These are phyloP conservation scores for Chrysanthemum makinoi DNA, from an alignment of 129 eudicot genomes.

Conservation along the genomic window DNA sequence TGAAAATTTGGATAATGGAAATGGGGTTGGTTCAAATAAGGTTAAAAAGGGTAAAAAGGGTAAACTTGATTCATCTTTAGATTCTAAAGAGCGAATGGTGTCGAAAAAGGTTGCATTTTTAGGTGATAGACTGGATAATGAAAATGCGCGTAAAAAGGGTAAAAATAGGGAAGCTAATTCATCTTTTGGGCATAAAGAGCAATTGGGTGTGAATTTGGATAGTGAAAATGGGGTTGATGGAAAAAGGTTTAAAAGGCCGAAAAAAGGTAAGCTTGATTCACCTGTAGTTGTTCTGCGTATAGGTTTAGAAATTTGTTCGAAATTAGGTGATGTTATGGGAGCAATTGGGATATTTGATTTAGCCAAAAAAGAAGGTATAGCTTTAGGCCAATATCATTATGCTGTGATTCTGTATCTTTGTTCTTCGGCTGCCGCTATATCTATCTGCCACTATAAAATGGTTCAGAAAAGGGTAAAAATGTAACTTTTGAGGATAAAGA, in stretches of 20 bases:
- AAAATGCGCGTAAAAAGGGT: neutral
- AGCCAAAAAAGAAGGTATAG: constrained; percentile 68
- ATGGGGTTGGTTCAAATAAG: neutral
- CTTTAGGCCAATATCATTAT: constrained; percentile 68
- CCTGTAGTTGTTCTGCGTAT: constrained; percentile 47
- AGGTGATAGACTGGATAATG: constrained; percentile 21
- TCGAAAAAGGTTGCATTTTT: constrained; percentile 20
- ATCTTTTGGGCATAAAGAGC: neutral
- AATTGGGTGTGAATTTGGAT: constrained; percentile 9
- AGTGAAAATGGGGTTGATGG: neutral
- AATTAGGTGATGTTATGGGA: constrained; percentile 76
- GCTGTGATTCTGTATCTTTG: constrained; percentile 80
- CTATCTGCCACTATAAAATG: too few species aligned
- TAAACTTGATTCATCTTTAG: neutral
- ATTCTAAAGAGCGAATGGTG: constrained; percentile 23
- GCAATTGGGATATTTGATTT: constrained; percentile 67
- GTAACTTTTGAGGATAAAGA: constrained; percentile 18
- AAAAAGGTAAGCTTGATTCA: constrained; percentile 45
- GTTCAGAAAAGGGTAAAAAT: too few species aligned
- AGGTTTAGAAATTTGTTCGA: constrained; percentile 75
- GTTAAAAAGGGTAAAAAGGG: too few species aligned
- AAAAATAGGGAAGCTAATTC: neutral
- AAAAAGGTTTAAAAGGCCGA: constrained; percentile 41
- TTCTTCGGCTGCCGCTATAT: constrained; percentile 94
- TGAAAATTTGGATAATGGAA: neutral